Evolutionary conservation across 495 filamentous ascomycete species (phyloP).

Genomic region (Aspergillus affinis): DNA sequence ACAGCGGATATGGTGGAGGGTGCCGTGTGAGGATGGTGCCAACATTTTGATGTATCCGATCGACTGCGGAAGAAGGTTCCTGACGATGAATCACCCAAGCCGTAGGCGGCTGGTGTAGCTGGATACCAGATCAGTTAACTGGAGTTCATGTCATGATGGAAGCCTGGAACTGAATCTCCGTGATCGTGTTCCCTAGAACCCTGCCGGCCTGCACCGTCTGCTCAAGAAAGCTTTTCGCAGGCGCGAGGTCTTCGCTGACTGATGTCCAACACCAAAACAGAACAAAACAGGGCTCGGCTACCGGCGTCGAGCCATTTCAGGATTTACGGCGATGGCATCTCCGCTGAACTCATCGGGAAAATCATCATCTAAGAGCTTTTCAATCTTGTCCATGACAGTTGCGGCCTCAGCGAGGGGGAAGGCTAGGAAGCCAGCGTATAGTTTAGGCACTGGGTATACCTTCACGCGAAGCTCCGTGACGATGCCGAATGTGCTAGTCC

Average conservation of each 20-base stretch:
- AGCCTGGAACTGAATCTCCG: conserved; percentile 13
- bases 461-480: conserved; percentile 39
- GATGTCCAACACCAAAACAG: conserved; percentile 15
- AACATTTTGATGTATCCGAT: conserved; percentile 6
- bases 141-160: conserved; percentile 7
- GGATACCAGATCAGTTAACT: conserved; percentile 14
- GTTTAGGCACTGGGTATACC: conserved; percentile 27
- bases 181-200: conserved; percentile 15
- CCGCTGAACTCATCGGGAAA: conserved; percentile 21
- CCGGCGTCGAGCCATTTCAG: conserved; percentile 14
- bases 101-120: conserved; percentile 17
- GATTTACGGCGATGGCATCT: conserved; percentile 14
- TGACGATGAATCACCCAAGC: conserved; percentile 16
- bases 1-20: conserved; percentile 16
- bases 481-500: conserved; percentile 34
- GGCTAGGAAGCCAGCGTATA: conserved; percentile 11
- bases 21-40: conserved; percentile 14
- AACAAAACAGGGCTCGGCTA: conserved; percentile 11
- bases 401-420: conserved; percentile 16
- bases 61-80: conserved; percentile 21
- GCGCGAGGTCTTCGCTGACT: conserved; percentile 5
- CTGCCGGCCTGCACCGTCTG: conserved; percentile 11
- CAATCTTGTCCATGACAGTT: conserved; percentile 14
- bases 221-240: conserved; percentile 13
- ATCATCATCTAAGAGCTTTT: conserved; percentile 11